Percentiles rank a stretch among this genome's conserved stretches.
Conservation (phyloP, 2,329 filamentous ascomycete species). For the Elsinoe necatrix region DNA sequence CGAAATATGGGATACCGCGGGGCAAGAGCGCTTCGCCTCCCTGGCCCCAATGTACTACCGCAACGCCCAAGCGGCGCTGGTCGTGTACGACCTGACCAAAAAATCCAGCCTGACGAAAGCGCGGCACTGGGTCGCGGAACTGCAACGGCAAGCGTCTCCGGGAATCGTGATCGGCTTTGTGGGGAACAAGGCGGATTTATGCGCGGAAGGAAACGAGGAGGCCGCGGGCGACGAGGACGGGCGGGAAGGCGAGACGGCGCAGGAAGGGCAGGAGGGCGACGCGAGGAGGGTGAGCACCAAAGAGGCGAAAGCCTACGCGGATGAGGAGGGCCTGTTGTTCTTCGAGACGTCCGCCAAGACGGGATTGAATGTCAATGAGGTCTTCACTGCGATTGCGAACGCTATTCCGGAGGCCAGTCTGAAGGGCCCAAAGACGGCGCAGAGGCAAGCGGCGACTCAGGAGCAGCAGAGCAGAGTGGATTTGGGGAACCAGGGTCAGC, state of each 20-base stretch:
- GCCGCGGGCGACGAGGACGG: conserved; percentile 38
- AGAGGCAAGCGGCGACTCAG: conserved; percentile 46
- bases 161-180: conserved; percentile 96
- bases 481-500: conserved; percentile 59
- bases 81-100: conserved; percentile 98
- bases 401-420: conserved; percentile 94
- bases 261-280: conserved; percentile 51
- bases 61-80: conserved; percentile 93
- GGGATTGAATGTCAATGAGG: conserved; percentile 85
- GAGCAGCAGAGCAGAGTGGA: conserved; percentile 70
- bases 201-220: conserved; percentile 44
- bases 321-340: conserved; percentile 88
- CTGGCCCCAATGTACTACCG: conserved; percentile 99
- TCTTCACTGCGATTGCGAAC: conserved; percentile 97
- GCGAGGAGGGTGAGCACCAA: conserved; percentile 83
- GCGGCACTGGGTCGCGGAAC: conserved; percentile 96
- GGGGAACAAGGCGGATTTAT: conserved; percentile 89
- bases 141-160: conserved; percentile 90
- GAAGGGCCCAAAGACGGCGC: conserved; percentile 72
- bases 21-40: conserved; percentile 93
- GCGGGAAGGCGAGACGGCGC: conserved; percentile 41
- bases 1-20: conserved; percentile 92
- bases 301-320: conserved; percentile 85
- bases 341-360: conserved; percentile 98
- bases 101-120: conserved; percentile 91